phyloP scores from a whole-genome alignment of 1,139 yeast species.

The Protomyces macrosporus region DNA sequence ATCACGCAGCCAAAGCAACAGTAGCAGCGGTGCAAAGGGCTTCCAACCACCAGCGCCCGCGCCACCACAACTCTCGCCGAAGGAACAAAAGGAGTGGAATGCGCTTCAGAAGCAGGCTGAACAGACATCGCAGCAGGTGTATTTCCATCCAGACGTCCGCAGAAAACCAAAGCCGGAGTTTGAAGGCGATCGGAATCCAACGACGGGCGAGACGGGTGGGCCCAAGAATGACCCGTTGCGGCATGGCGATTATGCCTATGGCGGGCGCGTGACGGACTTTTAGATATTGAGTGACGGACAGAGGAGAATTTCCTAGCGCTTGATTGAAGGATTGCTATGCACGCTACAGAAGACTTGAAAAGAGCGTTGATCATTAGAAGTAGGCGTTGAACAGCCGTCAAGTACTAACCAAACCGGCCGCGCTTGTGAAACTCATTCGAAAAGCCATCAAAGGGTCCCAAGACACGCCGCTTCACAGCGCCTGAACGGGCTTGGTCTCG shows the following conservation, averaged over 20 bases:
- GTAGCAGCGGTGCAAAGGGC: background rate
- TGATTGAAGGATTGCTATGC: background rate
- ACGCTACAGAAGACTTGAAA: background rate
- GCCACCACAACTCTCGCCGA: slow-evolving; percentile 79
- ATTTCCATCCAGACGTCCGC: slow-evolving; percentile 62
- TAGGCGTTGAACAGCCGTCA: background rate
- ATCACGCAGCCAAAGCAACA: no score
- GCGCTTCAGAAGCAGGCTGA: slow-evolving; percentile 72
- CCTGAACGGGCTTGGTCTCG: slow-evolving; percentile 2
- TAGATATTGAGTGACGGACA: slow-evolving; percentile 37
- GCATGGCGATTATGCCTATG: slow-evolving; percentile 91
- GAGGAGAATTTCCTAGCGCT: background rate
- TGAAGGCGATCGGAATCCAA: slow-evolving; percentile 88
- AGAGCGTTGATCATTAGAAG: background rate
- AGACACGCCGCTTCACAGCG: slow-evolving; percentile 14
- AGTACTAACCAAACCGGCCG: background rate
- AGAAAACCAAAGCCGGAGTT: slow-evolving; percentile 80
- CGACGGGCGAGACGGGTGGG: slow-evolving; percentile 81
- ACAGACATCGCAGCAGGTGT: slow-evolving; percentile 45
- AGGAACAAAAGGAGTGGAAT: slow-evolving; percentile 92
- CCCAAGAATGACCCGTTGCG: slow-evolving; percentile 97
- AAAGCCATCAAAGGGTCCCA: background rate
- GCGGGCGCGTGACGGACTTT: slow-evolving; percentile 94
- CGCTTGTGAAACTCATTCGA: slow-evolving; percentile 16
- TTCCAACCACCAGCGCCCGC: slow-evolving; percentile 47